Percentiles rank a stretch among this genome's conserved stretches.
These are phyloP conservation scores for Elsinoe batatas DNA, from an alignment of 2,329 filamentous ascomycete genomes.

Conservation along the genomic window DNA sequence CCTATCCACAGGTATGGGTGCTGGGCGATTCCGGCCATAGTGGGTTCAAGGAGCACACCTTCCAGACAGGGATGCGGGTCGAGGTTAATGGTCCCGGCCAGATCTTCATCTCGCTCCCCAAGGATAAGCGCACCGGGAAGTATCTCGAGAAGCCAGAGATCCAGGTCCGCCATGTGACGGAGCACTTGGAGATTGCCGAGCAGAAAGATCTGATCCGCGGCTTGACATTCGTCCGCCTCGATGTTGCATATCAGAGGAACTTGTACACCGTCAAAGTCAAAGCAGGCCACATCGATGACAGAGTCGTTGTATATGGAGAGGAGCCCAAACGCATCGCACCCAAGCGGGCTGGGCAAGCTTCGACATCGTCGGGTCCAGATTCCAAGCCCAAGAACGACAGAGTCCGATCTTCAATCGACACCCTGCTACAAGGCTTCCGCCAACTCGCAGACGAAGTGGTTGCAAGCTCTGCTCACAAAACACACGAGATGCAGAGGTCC, in stretches of 20 bases:
- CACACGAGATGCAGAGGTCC: neutral
- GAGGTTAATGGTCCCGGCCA: neutral
- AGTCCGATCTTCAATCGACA: neutral
- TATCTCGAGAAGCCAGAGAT: neutral
- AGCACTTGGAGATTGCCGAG: neutral
- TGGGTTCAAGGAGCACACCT: neutral
- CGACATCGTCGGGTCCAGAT: neutral
- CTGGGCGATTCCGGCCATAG: neutral
- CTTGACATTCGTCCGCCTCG: neutral
- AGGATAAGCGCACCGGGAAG: neutral
- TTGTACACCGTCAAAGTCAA: neutral
- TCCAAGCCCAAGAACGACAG: neutral
- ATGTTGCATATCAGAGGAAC: neutral
- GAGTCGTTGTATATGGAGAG: neutral
- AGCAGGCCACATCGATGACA: neutral
- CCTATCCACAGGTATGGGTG: neutral
- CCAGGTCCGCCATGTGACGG: neutral
- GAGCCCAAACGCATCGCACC: neutral
- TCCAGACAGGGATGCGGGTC: neutral
- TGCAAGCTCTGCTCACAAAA: neutral
- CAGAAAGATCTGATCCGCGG: conserved; percentile 9
- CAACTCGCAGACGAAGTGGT: neutral
- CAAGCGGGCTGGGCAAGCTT: neutral
- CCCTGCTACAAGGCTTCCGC: neutral
- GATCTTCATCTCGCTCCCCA: conserved; percentile 9